Evolutionary conservation across 1,284 basidiomycete species (phyloP).

Genomic region (Microbotryum lychnidis-dioicae): DNA sequence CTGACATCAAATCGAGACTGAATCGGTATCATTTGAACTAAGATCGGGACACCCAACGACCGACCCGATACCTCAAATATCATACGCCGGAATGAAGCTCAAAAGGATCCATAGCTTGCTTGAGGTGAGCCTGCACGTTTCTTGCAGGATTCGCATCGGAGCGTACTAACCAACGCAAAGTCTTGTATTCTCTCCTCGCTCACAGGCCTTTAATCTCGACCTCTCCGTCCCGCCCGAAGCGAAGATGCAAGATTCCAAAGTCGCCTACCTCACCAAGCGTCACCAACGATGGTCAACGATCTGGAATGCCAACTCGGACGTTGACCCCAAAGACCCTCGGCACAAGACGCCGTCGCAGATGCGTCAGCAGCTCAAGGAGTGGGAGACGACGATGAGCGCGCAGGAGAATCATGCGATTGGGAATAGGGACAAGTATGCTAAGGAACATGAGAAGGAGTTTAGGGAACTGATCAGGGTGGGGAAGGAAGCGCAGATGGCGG

Average conservation of each 20-base stretch:
- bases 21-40: neutral
- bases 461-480: neutral
- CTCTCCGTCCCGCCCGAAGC: neutral
- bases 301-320: constrained; percentile 28
- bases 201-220: constrained; percentile 3
- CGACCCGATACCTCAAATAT: neutral
- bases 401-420: neutral
- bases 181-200: no score
- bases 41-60: constrained; percentile 1
- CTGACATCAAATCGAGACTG: neutral
- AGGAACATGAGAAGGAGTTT: neutral
- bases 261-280: constrained; percentile 1
- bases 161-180: neutral
- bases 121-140: neutral
- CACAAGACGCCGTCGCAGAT: constrained; percentile 8
- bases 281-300: constrained; percentile 15
- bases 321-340: neutral
- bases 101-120: constrained; percentile 9
- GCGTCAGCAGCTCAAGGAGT: constrained; percentile 9
- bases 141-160: neutral
- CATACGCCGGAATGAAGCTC: constrained; percentile 9
- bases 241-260: constrained; percentile 2
- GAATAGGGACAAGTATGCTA: neutral
- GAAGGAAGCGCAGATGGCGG: neutral
- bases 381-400: constrained; percentile 16